Evolutionary conservation across 2,329 filamentous ascomycete genomes (phyloP).

Genomic region (Cordyceps sp.): DNA sequence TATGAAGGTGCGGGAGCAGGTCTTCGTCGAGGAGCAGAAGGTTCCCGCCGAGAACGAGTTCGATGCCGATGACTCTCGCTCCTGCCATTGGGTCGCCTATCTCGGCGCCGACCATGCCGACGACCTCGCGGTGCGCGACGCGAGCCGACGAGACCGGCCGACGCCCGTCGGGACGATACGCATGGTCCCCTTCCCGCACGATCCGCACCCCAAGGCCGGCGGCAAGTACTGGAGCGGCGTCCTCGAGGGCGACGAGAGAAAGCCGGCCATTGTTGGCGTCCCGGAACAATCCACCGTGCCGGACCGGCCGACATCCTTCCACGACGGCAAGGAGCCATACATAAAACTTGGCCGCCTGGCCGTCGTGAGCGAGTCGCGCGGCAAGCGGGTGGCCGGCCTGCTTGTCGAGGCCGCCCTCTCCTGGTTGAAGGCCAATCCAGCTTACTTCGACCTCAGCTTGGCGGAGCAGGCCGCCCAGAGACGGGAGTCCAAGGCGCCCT

Average conservation of each 20-base stretch:
- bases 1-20: conserved; percentile 42
- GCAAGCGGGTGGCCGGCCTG: conserved; percentile 44
- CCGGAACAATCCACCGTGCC: conserved; percentile 7
- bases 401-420: conserved; percentile 50
- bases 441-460: conserved; percentile 31
- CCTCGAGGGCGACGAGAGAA: conserved; percentile 12
- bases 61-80: conserved; percentile 63
- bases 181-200: conserved; percentile 67
- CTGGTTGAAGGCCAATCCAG: conserved; percentile 50
- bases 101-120: conserved; percentile 37
- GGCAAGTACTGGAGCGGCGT: conserved; percentile 29
- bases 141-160: too few species aligned
- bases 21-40: conserved; percentile 44
- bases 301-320: conserved; percentile 31
- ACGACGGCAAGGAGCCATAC: conserved; percentile 55
- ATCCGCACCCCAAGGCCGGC: conserved; percentile 39
- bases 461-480: conserved; percentile 21
- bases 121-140: conserved; percentile 23
- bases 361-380: conserved; percentile 48
- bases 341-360: conserved; percentile 70
- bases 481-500: conserved; percentile 9
- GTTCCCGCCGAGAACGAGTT: conserved; percentile 52
- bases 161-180: conserved; percentile 58
- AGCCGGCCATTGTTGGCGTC: conserved; percentile 1
- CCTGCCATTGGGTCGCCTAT: conserved; percentile 83